Evolutionary conservation across 192 early-diverging fungal genomes (phyloP), one percentile per base, ranked within the genome.

Genomic region (Backusella luteola): DNA sequence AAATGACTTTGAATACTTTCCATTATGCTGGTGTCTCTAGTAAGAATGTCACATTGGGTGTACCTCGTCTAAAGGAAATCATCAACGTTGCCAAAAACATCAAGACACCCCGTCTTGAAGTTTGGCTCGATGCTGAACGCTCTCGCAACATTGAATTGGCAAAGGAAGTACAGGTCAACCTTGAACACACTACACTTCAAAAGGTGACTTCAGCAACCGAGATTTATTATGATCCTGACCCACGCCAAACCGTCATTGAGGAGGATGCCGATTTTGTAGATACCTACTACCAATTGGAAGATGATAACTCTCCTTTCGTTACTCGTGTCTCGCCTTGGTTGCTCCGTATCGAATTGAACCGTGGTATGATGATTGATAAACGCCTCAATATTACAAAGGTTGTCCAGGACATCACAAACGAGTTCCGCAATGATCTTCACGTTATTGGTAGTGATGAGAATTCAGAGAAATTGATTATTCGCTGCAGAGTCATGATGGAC

Each of bases 1-100:
- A 99, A 81, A 99, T 99, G 98, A 99, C 98, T 39, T 84, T 99
- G 67, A 99, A 99, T 79, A 99, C 98, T 56, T 99, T 99, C 95
- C 98, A 99, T 90, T 94, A 94, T 85, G 98, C 98, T 72, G 98
- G 98, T 94, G 96, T 98, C 63, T 91, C 92, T 32, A 95, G 94
- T 73, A 97, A 97, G 87, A 97, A 97, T 80, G 98, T 98, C 11
- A 99, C 96, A 11, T 91, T 95, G 69, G 98, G 98, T 89, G 97
- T 99, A 41, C 98, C 98, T 69, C 95, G 98, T 86, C 82, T 99
- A 74, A 98, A 98, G 89, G 98, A 99, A 87, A 95, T 99, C 75
- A 98, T 99, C 87, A 99, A 98, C 86, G 96, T 98, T 19, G 96
- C 98, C 35, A 95, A 90, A 41, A 97, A 97, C 85, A 94, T 97